A percentile compares a stretch with the other conserved stretches of the same genome.
Evolutionary conservation across 2,329 filamentous ascomycete genomes (phyloP).

Genomic region (Geoglossum cookeanum): DNA sequence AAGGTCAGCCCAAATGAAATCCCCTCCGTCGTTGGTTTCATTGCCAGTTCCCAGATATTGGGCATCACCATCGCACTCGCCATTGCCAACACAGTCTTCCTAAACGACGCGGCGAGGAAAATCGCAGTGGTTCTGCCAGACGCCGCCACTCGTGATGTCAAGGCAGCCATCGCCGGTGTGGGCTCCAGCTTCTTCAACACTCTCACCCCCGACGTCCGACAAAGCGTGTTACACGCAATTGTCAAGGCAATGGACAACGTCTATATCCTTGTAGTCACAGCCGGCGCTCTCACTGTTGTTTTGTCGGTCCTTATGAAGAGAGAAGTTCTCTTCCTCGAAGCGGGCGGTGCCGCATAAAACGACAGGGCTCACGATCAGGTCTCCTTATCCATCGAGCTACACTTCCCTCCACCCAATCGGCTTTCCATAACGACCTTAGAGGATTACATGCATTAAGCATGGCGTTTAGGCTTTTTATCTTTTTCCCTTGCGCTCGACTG

Average conservation of each 20-base stretch:
- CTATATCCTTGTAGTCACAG: conserved; percentile 4
- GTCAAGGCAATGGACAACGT: conserved; percentile 3
- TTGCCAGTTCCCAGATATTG: conserved; percentile 20
- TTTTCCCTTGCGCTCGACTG: too few species aligned
- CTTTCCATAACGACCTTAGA: too few species aligned
- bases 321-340: conserved; percentile 2
- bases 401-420: too few species aligned
- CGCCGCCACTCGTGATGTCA: conserved; percentile 13
- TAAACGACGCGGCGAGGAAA: conserved; percentile 17
- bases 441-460: too few species aligned
- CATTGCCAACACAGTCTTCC: conserved; percentile 22
- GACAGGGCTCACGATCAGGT: too few species aligned
- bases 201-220: not conserved
- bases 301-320: conserved; percentile 3
- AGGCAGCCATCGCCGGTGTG: conserved; percentile 14
- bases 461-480: too few species aligned
- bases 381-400: too few species aligned
- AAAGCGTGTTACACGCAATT: conserved; percentile 1
- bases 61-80: conserved; percentile 21
- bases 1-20: conserved; percentile 17
- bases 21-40: conserved; percentile 21
- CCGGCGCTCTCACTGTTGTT: conserved; percentile 5
- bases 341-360: not conserved
- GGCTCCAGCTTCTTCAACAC: conserved; percentile 4
- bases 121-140: conserved; percentile 15